Base-by-base conservation (phyloP, 176 grass and related monocot species). In the Microstegium vimineum region DNA sequence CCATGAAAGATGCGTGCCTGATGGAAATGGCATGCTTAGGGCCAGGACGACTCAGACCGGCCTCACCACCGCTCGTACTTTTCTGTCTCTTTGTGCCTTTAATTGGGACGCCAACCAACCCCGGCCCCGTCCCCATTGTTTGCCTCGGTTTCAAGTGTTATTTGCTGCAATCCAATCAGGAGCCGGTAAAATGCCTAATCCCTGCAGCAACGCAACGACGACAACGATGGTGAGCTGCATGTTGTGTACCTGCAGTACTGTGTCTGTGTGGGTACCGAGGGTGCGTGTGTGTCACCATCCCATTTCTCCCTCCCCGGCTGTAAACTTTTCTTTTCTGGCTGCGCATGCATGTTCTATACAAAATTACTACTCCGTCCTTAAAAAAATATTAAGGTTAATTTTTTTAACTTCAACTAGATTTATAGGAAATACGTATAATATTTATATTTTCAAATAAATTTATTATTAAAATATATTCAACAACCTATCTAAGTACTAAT, bases 101-200 rank as follows among this genome's bases (percentile, higher is more conserved):
- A 82, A 30, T 23, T 79, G 81, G 67, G 86, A n/a, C 18, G 45
- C 46, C 76, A 74, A 69, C 47, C 70, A 69, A 33, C 36, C 38
- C 32, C 43, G n/a, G n/a, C n/a, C 14, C n/a, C n/a, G n/a, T n/a
- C n/a, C n/a, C n/a, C 14, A 16, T n/a, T 16, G 23, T 47, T 73
- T 73, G 46, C 43, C 67, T 72, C 15, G 63, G 23, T 30, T n/a
- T 77, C 75, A 82, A 82, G 78, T 82, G 88, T 82, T 69, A 73
- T 86, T 77, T 57, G 78, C 42, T 82, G 74, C 74, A 74, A 78
- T 59, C 74, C 74, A 86, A 74, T 72, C 74, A 73, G 73, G 73
- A 31, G 37, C 37, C 3, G 28, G 46, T 69, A 74, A 69, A 75
- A 11, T 69, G 72, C 25, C 25, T 59, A 59, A 31, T 42, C 71